A percentile compares a stretch with the other conserved stretches of the same genome.
Evolutionary conservation across 345 rosid species (phyloP).

Genomic region (Euclidium syriacum): DNA sequence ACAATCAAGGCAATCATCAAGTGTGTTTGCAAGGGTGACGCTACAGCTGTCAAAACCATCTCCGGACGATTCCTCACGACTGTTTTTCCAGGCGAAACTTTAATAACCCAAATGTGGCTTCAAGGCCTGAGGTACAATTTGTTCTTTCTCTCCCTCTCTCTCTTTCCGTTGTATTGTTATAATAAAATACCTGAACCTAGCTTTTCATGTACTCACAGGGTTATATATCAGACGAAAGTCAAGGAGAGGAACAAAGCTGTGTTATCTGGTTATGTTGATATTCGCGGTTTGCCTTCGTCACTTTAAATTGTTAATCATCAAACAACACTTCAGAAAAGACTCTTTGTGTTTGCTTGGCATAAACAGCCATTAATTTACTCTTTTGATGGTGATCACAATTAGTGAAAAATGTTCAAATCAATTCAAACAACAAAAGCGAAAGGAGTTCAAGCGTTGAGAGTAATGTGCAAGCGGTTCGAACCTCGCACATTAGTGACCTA

Average conservation of each 20-base stretch:
- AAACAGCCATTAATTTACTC: neutral
- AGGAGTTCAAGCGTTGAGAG: too few relatives aligned
- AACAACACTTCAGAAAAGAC: neutral
- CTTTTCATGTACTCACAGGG: conserved; percentile 43
- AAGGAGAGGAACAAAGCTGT: conserved; percentile 62
- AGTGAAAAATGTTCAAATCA: too few relatives aligned
- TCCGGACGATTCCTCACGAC: conserved; percentile 71
- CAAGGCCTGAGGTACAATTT: conserved; percentile 56
- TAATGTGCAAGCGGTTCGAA: too few relatives aligned
- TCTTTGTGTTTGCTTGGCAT: neutral
- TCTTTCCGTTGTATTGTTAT: neutral
- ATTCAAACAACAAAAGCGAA: too few relatives aligned
- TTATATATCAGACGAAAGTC: conserved; percentile 55
- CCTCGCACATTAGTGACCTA: too few relatives aligned
- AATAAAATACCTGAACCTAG: neutral
- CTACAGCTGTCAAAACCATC: conserved; percentile 50
- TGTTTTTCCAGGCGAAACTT: conserved; percentile 81
- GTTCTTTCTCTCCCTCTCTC: neutral
- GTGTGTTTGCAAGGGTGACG: conserved; percentile 66
- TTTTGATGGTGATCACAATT: too few relatives aligned
- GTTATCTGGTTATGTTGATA: conserved; percentile 67
- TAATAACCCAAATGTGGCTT: conserved; percentile 84
- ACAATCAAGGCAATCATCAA: conserved; percentile 79
- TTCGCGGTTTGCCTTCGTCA: conserved; percentile 40
- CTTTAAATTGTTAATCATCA: conserved; percentile 28